These are phyloP conservation scores for Amaranthus hypochondriacus DNA, from an alignment of 148 eudicot species.

Conservation along the genomic window DNA sequence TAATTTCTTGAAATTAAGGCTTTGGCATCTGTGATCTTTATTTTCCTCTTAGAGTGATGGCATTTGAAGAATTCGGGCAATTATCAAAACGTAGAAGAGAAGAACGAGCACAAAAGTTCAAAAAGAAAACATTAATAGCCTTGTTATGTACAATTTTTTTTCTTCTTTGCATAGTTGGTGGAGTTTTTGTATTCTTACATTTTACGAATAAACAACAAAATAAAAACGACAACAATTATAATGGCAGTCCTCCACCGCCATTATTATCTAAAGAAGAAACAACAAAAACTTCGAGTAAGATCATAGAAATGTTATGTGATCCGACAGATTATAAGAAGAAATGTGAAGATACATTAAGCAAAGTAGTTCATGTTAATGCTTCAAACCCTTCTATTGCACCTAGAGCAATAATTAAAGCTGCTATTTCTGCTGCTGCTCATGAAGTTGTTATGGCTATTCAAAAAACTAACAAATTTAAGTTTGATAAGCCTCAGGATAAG, in stretches of 20 bases:
- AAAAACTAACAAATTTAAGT: conserved; percentile 28
- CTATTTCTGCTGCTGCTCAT: conserved; percentile 39
- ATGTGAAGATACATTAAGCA: conserved; percentile 45
- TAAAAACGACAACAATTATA: not conserved
- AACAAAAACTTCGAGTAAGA: conserved; percentile 25
- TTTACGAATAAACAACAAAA: conserved; percentile 6
- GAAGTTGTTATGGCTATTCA: conserved; percentile 44
- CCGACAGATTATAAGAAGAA: conserved; percentile 52
- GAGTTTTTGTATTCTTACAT: conserved; percentile 29
- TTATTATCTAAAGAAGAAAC: not conserved
- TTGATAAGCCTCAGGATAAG: conserved; percentile 41
- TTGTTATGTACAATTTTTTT: conserved; percentile 27
- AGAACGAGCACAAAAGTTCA: conserved; percentile 41
- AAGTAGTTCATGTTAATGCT: conserved; percentile 29
- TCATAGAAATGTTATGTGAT: conserved; percentile 44
- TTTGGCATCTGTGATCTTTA: not conserved
- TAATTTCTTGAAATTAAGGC: not conserved
- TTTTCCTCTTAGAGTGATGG: conserved; percentile 32
- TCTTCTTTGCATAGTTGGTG: conserved; percentile 38
- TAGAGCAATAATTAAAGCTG: conserved; percentile 44
- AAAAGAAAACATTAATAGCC: conserved; percentile 31
- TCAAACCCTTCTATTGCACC: conserved; percentile 34
- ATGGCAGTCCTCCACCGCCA: not conserved
- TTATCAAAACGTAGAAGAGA: conserved; percentile 54
- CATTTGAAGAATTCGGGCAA: conserved; percentile 68